Base-by-base conservation (phyloP, 331 rosid species). In the Spiraea crenata region DNA sequence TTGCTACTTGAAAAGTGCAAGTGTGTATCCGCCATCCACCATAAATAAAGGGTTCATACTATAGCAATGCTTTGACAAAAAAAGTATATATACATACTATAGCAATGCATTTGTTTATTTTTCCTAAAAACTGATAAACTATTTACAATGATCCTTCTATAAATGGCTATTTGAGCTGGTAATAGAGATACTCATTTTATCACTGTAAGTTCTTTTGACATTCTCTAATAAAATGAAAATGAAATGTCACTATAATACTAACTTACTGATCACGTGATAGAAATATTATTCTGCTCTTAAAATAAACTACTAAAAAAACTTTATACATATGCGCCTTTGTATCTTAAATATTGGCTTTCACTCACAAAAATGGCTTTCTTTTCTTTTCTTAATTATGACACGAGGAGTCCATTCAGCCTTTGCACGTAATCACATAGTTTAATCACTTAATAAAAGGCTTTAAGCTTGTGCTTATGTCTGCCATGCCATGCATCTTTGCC, bases 391-490 rank as follows among this genome's bases (percentile, higher is more conserved):
- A 58, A 57, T 20, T 15, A 48, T 15, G 35, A 12, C 38, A 37
- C 60, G 73, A 48, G 71, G 49, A 65, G 31, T 61, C 65, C 61
- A 35, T 60, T 72, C 41, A 61, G n/a, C 34, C 13, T 48, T 37
- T 20, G 39, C 57, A 42, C 64, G 25, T 68, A 40, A 38, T 48
- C 49, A 57, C 50, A 59, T 61, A 7, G 67, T 61, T 66, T 48
- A 67, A 35, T 57, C 50, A 72, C 46, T 19, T 61, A 34, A 34
- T 61, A 19, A 70, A 25, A 42, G 55, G 56, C 74, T 70, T 57
- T 70, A 70, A 25, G 45, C 65, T 41, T 70, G 65, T 45, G 65
- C 35, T 25, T 68, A 19, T 70, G 74, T 70, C 74, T 70, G 74
- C 65, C 65, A 57, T 25, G 31, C 31, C 31, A 25, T 25, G 31